A percentile compares a stretch with the other conserved stretches of the same genome.
phyloP scores from a whole-genome alignment of 768 basidiomycete species.

The Leccinum broughii region DNA sequence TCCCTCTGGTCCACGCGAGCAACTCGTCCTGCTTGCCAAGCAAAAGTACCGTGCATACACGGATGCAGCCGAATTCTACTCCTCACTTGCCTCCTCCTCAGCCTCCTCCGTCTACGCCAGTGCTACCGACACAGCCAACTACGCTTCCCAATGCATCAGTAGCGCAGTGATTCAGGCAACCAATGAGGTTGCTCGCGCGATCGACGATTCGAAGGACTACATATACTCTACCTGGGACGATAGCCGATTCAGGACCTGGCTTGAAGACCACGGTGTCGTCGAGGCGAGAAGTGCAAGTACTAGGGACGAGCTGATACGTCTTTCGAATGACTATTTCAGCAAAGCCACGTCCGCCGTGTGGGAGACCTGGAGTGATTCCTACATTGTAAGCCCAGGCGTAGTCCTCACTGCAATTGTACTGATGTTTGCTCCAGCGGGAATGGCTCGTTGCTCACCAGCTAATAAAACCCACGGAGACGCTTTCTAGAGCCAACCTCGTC shows the following conservation, averaged over 20 bases:
- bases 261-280: constrained; percentile 72
- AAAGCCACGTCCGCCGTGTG: constrained; percentile 65
- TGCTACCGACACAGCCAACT: constrained; percentile 37
- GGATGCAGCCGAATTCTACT: constrained; percentile 57
- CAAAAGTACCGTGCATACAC: constrained; percentile 62
- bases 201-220: constrained; percentile 83
- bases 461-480: constrained; percentile 58
- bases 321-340: constrained; percentile 71
- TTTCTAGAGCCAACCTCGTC: constrained; percentile 54
- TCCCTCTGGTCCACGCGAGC: constrained; percentile 75
- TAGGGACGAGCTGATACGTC: constrained; percentile 63
- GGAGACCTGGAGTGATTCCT: constrained; percentile 84
- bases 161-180: constrained; percentile 54
- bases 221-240: constrained; percentile 91
- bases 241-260: constrained; percentile 64
- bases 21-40: constrained; percentile 77
- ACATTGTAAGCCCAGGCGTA: constrained; percentile 53
- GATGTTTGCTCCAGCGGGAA: constrained; percentile 49
- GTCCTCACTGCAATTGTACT: not conserved
- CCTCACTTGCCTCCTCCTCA: constrained; percentile 46
- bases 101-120: constrained; percentile 54
- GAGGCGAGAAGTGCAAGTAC: constrained; percentile 55
- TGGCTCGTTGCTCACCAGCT: constrained; percentile 85
- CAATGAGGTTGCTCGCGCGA: constrained; percentile 43
- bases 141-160: constrained; percentile 42